Evolutionary conservation across 768 basidiomycete genomes (phyloP).

Genomic region (Macrolepiota albuminosa): DNA sequence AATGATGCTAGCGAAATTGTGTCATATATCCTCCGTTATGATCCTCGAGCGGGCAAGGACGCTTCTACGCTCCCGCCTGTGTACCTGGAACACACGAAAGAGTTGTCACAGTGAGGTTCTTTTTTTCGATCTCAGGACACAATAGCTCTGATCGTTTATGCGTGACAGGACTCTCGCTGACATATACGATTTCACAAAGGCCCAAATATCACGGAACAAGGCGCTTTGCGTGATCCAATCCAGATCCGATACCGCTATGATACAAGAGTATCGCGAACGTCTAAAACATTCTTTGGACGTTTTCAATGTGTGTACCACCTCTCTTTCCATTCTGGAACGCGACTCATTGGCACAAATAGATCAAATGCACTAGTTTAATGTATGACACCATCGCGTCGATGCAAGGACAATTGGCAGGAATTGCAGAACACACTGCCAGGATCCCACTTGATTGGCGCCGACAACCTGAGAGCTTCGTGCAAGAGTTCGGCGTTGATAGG

Average conservation of each 20-base stretch:
- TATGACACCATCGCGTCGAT: background rate
- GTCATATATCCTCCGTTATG: background rate
- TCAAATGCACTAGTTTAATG: background rate
- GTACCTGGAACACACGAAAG: background rate
- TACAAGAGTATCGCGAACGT: constrained; percentile 2
- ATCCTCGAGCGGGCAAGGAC: background rate
- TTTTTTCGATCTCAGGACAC: background rate
- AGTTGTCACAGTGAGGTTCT: background rate
- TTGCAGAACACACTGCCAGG: background rate
- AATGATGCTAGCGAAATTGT: background rate
- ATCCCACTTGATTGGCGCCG: background rate
- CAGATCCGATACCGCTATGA: background rate
- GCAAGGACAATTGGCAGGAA: background rate
- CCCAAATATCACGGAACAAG: background rate
- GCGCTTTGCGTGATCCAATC: background rate
- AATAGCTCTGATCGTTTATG: background rate
- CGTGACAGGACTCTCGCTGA: background rate
- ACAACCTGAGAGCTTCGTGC: background rate
- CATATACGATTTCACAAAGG: background rate
- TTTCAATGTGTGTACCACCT: background rate
- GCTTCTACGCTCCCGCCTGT: background rate
- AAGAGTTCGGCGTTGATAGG: background rate
- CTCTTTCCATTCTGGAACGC: background rate
- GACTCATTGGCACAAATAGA: background rate
- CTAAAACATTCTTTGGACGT: constrained; percentile 1